Conservation (phyloP, 2,329 filamentous ascomycete species). For the Alternaria sp. region DNA sequence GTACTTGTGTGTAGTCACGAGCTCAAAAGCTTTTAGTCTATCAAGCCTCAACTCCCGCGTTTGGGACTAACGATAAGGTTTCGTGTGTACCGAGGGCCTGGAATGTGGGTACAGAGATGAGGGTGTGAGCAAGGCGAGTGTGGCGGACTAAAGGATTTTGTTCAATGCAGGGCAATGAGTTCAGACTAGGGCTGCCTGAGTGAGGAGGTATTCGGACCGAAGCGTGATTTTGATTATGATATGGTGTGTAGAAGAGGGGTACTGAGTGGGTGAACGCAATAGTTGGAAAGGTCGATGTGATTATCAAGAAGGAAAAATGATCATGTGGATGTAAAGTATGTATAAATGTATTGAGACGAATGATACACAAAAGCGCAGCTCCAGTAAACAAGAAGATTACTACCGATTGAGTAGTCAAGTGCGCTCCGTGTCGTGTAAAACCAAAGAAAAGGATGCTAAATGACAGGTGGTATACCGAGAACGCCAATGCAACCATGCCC, state of each 20-base stretch:
- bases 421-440: background rate
- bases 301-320: background rate
- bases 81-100: background rate
- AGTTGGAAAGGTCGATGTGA: background rate
- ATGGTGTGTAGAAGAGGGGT: background rate
- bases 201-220: slow-evolving; percentile 1
- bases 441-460: background rate
- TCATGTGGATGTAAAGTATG: background rate
- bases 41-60: background rate
- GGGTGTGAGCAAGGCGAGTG: background rate
- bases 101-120: background rate
- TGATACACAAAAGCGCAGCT: background rate
- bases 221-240: background rate
- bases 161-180: background rate
- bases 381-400: background rate
- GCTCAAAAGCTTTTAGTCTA: background rate
- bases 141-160: background rate
- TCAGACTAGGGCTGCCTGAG: background rate
- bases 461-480: slow-evolving; percentile 6
- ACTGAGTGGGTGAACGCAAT: background rate
- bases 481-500: background rate
- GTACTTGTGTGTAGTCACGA: background rate
- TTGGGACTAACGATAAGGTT: background rate
- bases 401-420: background rate
- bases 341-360: background rate